Evolutionary conservation across 1,284 basidiomycete species (phyloP).

Genomic region (Ustilago loliicola): DNA sequence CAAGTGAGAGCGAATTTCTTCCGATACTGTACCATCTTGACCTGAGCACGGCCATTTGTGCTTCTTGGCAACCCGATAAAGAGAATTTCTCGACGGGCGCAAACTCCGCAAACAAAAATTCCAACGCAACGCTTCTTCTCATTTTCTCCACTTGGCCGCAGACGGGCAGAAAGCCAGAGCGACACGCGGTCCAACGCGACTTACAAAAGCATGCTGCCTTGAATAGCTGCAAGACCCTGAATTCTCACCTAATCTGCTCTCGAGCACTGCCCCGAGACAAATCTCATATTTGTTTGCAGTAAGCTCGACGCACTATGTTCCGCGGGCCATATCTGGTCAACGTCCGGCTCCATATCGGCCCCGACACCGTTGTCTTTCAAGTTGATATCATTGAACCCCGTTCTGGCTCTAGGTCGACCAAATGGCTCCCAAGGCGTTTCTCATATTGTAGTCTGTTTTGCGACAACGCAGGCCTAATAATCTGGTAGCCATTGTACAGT

Average conservation of each 20-base stretch:
- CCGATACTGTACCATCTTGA: not conserved
- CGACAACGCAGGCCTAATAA: no score
- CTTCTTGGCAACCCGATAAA: slow-evolving; percentile 6
- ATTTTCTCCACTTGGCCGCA: slow-evolving; percentile 7
- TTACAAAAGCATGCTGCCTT: slow-evolving; percentile 22
- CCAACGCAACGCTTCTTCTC: slow-evolving; percentile 2
- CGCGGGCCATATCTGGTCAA: not conserved
- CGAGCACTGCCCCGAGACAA: not conserved
- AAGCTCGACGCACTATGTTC: slow-evolving; percentile 3
- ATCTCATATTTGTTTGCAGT: not conserved
- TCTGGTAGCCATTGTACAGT: no score
- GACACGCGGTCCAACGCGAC: slow-evolving; percentile 10
- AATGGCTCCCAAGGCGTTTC: no score
- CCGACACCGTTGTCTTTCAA: not conserved
- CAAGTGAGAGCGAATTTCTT: slow-evolving; percentile 15
- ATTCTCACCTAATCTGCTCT: slow-evolving; percentile 34
- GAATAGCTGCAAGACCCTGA: slow-evolving; percentile 26
- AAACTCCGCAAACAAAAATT: slow-evolving; percentile 7
- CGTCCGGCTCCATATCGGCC: not conserved
- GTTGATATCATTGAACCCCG: not conserved
- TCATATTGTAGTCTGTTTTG: no score
- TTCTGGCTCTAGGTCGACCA: no score
- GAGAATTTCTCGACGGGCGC: not conserved
- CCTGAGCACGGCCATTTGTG: not conserved
- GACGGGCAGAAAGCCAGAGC: not conserved